Conservation (phyloP, 129 eudicot species). For the Solidago caesia region DNA sequence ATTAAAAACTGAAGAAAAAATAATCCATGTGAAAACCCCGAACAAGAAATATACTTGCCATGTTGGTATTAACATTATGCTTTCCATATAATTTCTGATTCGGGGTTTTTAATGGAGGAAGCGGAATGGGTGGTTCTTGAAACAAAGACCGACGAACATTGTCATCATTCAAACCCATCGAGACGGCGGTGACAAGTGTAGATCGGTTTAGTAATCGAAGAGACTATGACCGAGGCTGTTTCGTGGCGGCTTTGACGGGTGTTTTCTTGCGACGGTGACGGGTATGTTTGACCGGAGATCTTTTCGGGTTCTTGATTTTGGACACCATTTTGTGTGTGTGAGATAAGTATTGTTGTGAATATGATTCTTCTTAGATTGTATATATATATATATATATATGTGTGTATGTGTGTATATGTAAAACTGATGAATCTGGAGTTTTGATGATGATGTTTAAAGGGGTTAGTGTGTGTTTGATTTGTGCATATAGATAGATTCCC, state of each 20-base stretch:
- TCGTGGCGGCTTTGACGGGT: slow-evolving; percentile 51
- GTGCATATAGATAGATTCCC: no score
- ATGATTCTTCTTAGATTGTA: no score
- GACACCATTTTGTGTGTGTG: slow-evolving; percentile 57
- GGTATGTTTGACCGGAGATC: slow-evolving; percentile 32
- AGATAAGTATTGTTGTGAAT: not conserved
- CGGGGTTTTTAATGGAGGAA: slow-evolving; percentile 43
- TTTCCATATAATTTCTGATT: slow-evolving; percentile 45
- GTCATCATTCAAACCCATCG: slow-evolving; percentile 6
- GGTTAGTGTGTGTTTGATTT: no score
- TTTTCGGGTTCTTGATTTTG: slow-evolving; percentile 48
- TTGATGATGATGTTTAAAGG: no score
- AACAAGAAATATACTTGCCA: slow-evolving; percentile 66
- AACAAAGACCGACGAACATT: slow-evolving; percentile 46
- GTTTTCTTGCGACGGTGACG: slow-evolving; percentile 48
- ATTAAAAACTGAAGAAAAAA: slow-evolving; percentile 57
- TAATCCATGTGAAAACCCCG: slow-evolving; percentile 66
- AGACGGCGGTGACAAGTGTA: slow-evolving; percentile 84
- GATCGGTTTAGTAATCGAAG: slow-evolving; percentile 69
- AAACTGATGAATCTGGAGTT: no score
- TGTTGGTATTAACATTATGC: slow-evolving; percentile 33
- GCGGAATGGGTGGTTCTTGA: slow-evolving; percentile 29
- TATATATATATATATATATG: no score
- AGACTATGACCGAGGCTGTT: slow-evolving; percentile 53
- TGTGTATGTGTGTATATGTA: no score